Conservation (phyloP, 2,329 filamentous ascomycete species). For the Penicillium verrucosum region DNA sequence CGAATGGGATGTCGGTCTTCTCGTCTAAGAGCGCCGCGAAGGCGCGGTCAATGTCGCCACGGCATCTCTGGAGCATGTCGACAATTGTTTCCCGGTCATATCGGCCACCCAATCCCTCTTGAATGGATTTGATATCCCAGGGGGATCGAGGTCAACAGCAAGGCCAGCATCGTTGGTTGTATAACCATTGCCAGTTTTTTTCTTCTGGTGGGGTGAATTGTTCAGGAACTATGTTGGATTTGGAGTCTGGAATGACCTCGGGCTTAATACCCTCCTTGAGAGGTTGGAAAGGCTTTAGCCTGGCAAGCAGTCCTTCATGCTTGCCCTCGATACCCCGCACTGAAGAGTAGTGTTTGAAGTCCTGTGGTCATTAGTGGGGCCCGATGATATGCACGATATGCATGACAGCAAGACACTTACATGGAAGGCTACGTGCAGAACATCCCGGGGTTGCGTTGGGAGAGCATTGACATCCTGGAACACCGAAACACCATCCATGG, state of each 20-base stretch:
- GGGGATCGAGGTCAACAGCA: slow-evolving; percentile 43
- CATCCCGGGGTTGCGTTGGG: slow-evolving; percentile 33
- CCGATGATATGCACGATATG: not conserved
- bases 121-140: slow-evolving; percentile 56
- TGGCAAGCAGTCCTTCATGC: slow-evolving; percentile 52
- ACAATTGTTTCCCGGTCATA: slow-evolving; percentile 52
- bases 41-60: slow-evolving; percentile 53
- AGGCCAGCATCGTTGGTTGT: slow-evolving; percentile 12
- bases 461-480: slow-evolving; percentile 48
- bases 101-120: slow-evolving; percentile 50
- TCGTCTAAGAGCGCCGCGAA: slow-evolving; percentile 53
- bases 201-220: not conserved
- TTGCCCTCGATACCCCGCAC: slow-evolving; percentile 60
- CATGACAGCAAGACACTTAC: slow-evolving; percentile 42
- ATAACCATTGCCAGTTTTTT: not conserved
- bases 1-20: slow-evolving; percentile 29
- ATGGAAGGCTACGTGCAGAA: slow-evolving; percentile 61
- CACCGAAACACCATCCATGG: slow-evolving; percentile 36
- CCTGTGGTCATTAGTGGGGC: slow-evolving; percentile 40
- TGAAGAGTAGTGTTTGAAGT: slow-evolving; percentile 65
- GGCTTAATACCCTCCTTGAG: not conserved
- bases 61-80: slow-evolving; percentile 51
- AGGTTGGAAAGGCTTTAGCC: slow-evolving; percentile 32
- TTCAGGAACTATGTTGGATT: not conserved
- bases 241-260: slow-evolving; percentile 18